Conservation (phyloP, 345 rosid genomes). For the Physaria fendleri region DNA sequence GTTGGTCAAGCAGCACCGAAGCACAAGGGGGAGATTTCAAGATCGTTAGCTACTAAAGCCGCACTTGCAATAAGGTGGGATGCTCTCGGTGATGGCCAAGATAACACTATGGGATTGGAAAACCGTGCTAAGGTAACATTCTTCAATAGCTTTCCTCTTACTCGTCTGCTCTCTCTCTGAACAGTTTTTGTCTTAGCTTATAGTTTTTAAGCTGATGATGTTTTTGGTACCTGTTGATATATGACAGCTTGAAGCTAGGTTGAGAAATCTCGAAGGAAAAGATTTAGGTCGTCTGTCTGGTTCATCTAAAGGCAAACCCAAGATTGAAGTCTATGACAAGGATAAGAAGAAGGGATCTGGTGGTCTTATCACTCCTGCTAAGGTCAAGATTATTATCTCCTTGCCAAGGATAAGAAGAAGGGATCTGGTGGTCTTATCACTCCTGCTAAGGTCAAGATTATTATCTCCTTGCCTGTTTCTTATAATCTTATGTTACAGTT, state of each 20-base stretch:
- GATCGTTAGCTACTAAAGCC: conserved; percentile 70
- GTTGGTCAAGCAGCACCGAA: conserved; percentile 75
- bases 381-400: conserved; percentile 35
- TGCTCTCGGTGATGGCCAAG: conserved; percentile 72
- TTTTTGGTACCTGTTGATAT: neutral
- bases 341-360: conserved; percentile 69
- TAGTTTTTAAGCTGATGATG: neutral
- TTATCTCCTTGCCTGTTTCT: neutral
- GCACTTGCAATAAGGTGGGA: conserved; percentile 61
- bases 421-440: conserved; percentile 64
- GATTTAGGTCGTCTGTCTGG: conserved; percentile 74
- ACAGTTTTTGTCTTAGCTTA: neutral
- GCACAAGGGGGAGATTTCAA: conserved; percentile 71
- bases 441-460: conserved; percentile 59
- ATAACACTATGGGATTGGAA: conserved; percentile 64
- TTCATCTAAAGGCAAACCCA: conserved; percentile 84
- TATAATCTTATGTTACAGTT: too few relatives aligned
- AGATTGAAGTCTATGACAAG: conserved; percentile 77
- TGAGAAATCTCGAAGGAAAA: conserved; percentile 77
- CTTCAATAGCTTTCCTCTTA: neutral
- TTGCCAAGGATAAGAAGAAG: conserved; percentile 61
- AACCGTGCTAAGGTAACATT: conserved; percentile 57
- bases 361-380: conserved; percentile 69
- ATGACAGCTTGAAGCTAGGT: conserved; percentile 63
- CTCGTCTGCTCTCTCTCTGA: neutral